Base-by-base conservation (phyloP, 1,284 basidiomycete species). In the Porodaedalea pini region DNA sequence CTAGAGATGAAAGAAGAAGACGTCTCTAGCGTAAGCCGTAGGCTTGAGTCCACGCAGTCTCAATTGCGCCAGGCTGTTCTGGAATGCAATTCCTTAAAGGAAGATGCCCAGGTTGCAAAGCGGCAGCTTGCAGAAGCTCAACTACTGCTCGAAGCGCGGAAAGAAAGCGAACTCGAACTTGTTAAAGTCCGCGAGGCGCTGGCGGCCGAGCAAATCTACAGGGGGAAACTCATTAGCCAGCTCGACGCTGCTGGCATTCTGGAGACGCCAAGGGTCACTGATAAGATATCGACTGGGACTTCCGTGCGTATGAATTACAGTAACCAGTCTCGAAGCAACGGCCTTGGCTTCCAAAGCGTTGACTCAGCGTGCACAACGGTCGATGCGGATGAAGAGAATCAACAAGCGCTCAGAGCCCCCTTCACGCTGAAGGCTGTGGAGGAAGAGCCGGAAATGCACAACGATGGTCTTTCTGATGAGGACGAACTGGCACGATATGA, bases 401-500 rank as follows among this genome's bases (percentile, higher is more conserved):
- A 73, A 39, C 66, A 69, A 31, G 60, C 67, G 21, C 67, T 70
- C 3, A 72, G 73, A 55, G 72, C 70, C 39, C 62, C 66, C 6
- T 75, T 78, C 52, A 72, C 77, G 11, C 73, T 87, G 65, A 84
- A 83, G 65, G 73, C 75, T 13, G 82, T 86, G 15, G 82, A 84
- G 63, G 82, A 80, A 41, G 77, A 80, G 17, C 78, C 79, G 58
- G 79, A 78, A 11, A 69, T 71, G 27, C 72, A 72, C 23, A 70
- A 73, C 34, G 68, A 69, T 25, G 66, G 64, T 39, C 62, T 67
- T 53, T 66, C 65, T 13, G 79, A 81, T 25, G 80, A 84, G 17
- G 75, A 82, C 61, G 82, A 74, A 27, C 71, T 89, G 23, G 78
- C 75, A 41, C 75, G 81, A 37, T 88, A 88, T 60, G 86, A 88